Evolutionary conservation across 176 grass and related monocot species (phyloP).

Genomic region (Eleusine coracana): DNA sequence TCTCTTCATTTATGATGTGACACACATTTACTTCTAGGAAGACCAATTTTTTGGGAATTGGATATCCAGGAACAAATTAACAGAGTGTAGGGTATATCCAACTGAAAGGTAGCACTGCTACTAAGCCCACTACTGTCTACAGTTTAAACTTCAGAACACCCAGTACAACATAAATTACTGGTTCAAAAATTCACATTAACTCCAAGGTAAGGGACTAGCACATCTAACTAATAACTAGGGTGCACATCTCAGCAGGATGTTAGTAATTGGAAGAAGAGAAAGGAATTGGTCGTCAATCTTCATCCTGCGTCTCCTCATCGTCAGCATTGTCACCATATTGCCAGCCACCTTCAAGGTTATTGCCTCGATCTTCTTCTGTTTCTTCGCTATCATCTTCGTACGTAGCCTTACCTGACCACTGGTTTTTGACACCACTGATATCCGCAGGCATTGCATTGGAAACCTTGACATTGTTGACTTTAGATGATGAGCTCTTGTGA

Average conservation of each 20-base stretch:
- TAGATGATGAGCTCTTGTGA: slow-evolving; percentile 38
- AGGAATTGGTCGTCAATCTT: slow-evolving; percentile 47
- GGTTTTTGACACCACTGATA: slow-evolving; percentile 42
- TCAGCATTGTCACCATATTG: slow-evolving; percentile 61
- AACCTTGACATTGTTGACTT: slow-evolving; percentile 42
- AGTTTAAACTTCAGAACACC: not conserved
- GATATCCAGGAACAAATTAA: not conserved
- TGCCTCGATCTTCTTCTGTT: slow-evolving; percentile 61
- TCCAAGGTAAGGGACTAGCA: slow-evolving; percentile 3
- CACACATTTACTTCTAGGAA: too few relatives aligned
- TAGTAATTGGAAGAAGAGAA: not conserved
- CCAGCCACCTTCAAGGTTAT: slow-evolving; percentile 56
- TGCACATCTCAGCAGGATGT: not conserved
- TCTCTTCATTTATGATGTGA: too few relatives aligned
- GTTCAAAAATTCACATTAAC: not conserved
- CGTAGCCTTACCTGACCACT: slow-evolving; percentile 50
- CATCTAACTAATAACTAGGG: slow-evolving; percentile 41
- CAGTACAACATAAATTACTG: not conserved
- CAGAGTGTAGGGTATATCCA: not conserved
- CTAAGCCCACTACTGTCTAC: not conserved
- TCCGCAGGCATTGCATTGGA: slow-evolving; percentile 20
- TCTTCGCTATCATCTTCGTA: slow-evolving; percentile 79
- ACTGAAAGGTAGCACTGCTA: not conserved
- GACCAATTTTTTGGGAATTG: not conserved
- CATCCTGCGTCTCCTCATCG: slow-evolving; percentile 80